Evolutionary conservation across 176 grass and related monocot species (phyloP).

Genomic region (Oryza meridionalis): DNA sequence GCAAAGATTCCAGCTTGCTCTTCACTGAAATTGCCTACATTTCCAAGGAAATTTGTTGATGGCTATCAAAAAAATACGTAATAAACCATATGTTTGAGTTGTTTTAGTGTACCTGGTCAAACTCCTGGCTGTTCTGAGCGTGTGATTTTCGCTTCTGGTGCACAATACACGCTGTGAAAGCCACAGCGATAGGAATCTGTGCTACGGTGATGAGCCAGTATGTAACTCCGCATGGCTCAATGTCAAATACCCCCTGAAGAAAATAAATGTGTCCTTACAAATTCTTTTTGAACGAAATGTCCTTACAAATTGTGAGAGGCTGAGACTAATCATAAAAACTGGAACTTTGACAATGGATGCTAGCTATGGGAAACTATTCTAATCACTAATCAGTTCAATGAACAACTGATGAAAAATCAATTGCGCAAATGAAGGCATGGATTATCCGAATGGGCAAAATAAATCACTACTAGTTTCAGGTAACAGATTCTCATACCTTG

Average conservation of each 20-base stretch:
- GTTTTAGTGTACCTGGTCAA: constrained; percentile 26
- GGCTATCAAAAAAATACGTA: neutral
- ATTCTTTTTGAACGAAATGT: neutral
- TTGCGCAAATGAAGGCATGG: too few relatives aligned
- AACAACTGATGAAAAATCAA: too few relatives aligned
- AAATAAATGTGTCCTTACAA: neutral
- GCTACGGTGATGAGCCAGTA: constrained; percentile 69
- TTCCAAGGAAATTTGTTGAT: neutral
- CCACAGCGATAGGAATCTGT: constrained; percentile 64
- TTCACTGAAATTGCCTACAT: constrained; percentile 20
- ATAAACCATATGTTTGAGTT: neutral
- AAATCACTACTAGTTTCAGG: too few relatives aligned
- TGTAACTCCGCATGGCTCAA: constrained; percentile 58
- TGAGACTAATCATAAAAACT: neutral
- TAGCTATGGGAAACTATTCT: too few relatives aligned
- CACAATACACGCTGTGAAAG: constrained; percentile 58
- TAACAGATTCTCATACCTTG: constrained; percentile 19
- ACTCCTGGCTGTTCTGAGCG: neutral
- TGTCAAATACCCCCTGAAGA: constrained; percentile 50
- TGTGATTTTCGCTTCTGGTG: constrained; percentile 47
- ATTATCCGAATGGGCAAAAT: too few relatives aligned
- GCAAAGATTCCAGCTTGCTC: constrained; percentile 49
- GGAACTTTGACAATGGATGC: too few relatives aligned
- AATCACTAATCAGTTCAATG: too few relatives aligned
- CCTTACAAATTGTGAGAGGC: neutral